Evolutionary conservation across 2,329 filamentous ascomycete genomes (phyloP), one percentile per base, ranked within the genome.

Genomic region (Canariomyces notabilis): DNA sequence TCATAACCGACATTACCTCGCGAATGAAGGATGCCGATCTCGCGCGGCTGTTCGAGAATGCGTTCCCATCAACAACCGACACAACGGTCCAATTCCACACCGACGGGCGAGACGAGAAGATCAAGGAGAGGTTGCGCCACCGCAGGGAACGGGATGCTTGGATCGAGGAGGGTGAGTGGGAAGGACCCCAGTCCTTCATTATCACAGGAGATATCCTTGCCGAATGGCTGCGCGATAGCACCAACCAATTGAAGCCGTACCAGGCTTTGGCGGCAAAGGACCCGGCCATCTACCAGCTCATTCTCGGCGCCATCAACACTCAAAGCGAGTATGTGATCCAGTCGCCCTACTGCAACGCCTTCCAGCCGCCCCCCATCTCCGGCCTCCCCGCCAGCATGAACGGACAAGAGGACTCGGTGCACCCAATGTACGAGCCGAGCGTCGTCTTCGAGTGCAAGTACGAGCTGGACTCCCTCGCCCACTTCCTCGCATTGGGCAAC

Each of bases 361-460:
- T 97, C 67, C 93, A 98, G 64, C 91, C 93, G 4, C 93, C 93
- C 0, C 84, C 87, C 2, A 87, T 89, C 6, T 90, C 88, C 53
- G 80, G 84, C 14, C 74, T 97, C 1, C 68, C 75, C 3, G 72
- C 84, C 5, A 83, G 82, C 14, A 76, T 79, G 57, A 95, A 91
- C 59, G 87, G 87, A 3, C 87, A 95, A 63, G 78, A 84, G 16
- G 93, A 98, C 61, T 67, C 64, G 7, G 93, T 98, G 0, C 89
- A 95, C 58, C 93, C 93, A 0, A 74, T 75, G 1, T 97, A 95
- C 62, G 89, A 97, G 60, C 85, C 85, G 0, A 79, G 75, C 0
- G 79, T 83, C 39, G 93, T 98, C 3, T 98, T 96, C 55, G 93
- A 98, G 67, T 98, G 93, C 79, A 98, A 98, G 68, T 98, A 97